Evolutionary conservation across 139 green algal genomes (phyloP), one percentile per base, ranked within the genome.

Genomic region (Picochlorum costavermella): DNA sequence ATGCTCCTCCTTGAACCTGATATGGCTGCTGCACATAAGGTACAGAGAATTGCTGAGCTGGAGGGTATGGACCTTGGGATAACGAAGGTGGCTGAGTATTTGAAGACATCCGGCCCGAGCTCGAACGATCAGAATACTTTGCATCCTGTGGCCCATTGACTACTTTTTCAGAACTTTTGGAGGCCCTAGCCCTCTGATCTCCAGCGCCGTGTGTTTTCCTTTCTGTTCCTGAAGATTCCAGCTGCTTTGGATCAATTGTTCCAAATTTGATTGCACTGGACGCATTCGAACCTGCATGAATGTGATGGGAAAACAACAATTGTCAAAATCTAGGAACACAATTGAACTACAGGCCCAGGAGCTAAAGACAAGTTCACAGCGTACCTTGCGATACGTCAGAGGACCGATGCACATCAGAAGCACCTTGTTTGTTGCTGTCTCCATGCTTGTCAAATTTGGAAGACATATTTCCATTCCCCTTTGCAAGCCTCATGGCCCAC

Each of bases 171-270:
- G 33, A 40, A 40, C 33, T 40, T 8, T 40, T 40, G 33, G 33
- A 40, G 33, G 33, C 33, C 33, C 33, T 40, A 12, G 33, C 11
- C 33, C 33, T 40, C 33, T 40, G 33, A 12, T 40, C 33, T 6
- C 33, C 33, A 40, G 33, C 33, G 11, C 33, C 33, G 33, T 40
- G 33, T 40, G 33, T 12, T 40, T 40, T 40, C 33, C 33, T 40
- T 40, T 40, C 6, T 40, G 33, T 8, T 40, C 11, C 33, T 40
- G 33, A 8, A 13, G 33, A 40, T 40, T 28, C 46, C 46, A 53
- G 46, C n/a, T 53, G 46, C 46, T 53, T 53, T 53, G 46, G 46
- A 53, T 53, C 46, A 9, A 53, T 53, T 28, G 46, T 28, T 28
- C 46, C 46, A 23, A 53, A 53, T 53, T 53, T 53, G 12, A 53